A percentile compares a stretch with the other conserved stretches of the same genome.
These are phyloP conservation scores for Pleurotus pulmonarius DNA, from an alignment of 768 basidiomycete species.

Conservation along the genomic window DNA sequence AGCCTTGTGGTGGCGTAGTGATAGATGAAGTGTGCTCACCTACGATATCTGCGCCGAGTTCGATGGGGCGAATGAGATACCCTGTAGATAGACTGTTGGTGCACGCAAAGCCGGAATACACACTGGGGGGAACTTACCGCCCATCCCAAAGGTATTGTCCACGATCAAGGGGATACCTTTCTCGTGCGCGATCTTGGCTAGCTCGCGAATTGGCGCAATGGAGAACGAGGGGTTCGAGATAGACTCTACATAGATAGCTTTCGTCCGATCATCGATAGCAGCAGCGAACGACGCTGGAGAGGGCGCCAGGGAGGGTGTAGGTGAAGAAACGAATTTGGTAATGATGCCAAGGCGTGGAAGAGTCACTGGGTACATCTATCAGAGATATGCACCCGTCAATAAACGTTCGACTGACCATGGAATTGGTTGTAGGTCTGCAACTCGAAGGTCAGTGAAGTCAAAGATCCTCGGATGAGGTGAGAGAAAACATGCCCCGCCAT, in stretches of 20 bases:
- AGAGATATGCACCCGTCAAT: not conserved
- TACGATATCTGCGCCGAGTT: slow-evolving; percentile 28
- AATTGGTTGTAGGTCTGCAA: slow-evolving; percentile 59
- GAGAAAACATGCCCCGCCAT: slow-evolving; percentile 49
- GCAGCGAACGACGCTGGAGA: slow-evolving; percentile 29
- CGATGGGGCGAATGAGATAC: slow-evolving; percentile 17
- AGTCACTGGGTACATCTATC: not conserved
- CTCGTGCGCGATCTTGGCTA: slow-evolving; percentile 63
- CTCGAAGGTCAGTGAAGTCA: not conserved
- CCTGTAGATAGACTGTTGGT: not conserved
- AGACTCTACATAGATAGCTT: slow-evolving; percentile 54
- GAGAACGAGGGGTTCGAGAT: slow-evolving; percentile 64
- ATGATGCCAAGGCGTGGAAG: slow-evolving; percentile 43
- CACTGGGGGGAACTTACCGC: slow-evolving; percentile 39
- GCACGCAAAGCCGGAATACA: not conserved
- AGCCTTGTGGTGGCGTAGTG: not conserved
- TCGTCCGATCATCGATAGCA: slow-evolving; percentile 63
- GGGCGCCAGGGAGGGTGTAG: not conserved
- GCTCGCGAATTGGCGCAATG: slow-evolving; percentile 48
- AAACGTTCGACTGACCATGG: slow-evolving; percentile 36
- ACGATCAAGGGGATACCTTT: slow-evolving; percentile 61
- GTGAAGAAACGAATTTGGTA: slow-evolving; percentile 47
- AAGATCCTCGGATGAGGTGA: not conserved
- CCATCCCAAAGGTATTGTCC: slow-evolving; percentile 63
- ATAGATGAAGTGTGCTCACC: slow-evolving; percentile 19